Percentiles rank a stretch among this genome's conserved stretches.
These are phyloP conservation scores for Ceratobasidium papillatum DNA, from an alignment of 1,284 basidiomycete genomes.

Conservation along the genomic window DNA sequence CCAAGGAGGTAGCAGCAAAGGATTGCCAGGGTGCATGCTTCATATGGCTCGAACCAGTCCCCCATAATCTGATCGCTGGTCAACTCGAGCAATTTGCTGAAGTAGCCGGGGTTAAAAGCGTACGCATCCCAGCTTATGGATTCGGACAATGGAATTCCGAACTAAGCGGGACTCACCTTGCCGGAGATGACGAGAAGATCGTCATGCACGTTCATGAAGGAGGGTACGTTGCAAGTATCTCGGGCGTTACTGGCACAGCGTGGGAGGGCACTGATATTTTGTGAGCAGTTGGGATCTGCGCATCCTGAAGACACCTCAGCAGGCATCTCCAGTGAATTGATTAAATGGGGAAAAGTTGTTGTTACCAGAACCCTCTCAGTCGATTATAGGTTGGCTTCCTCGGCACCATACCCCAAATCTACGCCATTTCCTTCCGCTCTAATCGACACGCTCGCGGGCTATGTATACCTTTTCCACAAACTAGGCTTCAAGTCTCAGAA, in stretches of 20 bases:
- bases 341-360: background rate
- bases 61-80: conserved; percentile 57
- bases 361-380: conserved; percentile 54
- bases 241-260: background rate
- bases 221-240: conserved; percentile 16
- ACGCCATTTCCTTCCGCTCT: conserved; percentile 66
- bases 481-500: conserved; percentile 61
- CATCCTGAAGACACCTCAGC: conserved; percentile 38
- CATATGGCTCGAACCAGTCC: conserved; percentile 62
- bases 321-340: conserved; percentile 9
- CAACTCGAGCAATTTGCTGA: conserved; percentile 58
- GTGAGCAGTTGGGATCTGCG: conserved; percentile 26
- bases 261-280: background rate
- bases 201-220: conserved; percentile 40
- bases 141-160: conserved; percentile 14
- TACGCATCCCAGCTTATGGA: conserved; percentile 67
- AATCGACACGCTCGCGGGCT: conserved; percentile 68
- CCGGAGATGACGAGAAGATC: conserved; percentile 36
- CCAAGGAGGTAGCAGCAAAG: conserved; percentile 14
- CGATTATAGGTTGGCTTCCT: conserved; percentile 61
- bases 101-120: conserved; percentile 54
- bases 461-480: conserved; percentile 62
- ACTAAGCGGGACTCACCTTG: background rate
- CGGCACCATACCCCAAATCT: conserved; percentile 52
- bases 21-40: conserved; percentile 18